Percentiles rank a stretch among this genome's conserved stretches.
Conservation (phyloP, 306 rosid species). For the Quercus parvula region DNA sequence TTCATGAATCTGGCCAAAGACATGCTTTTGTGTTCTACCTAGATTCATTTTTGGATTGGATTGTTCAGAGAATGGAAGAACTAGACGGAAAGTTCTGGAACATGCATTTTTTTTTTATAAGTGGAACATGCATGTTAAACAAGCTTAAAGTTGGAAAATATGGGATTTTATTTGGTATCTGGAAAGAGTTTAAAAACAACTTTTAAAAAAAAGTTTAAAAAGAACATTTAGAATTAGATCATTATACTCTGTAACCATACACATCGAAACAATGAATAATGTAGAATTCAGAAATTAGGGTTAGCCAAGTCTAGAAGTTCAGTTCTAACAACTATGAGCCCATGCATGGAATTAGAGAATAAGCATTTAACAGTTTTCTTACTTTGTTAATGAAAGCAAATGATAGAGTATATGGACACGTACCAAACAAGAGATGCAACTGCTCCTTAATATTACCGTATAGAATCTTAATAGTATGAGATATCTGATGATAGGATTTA, state of each 20-base stretch:
- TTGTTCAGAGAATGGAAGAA: neutral
- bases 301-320: neutral
- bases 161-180: neutral
- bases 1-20: conserved; percentile 6
- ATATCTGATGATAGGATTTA: neutral
- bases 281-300: neutral
- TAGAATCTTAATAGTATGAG: neutral
- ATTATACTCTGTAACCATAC: neutral
- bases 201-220: neutral
- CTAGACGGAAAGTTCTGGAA: neutral
- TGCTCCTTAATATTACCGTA: neutral
- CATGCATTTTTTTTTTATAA: neutral
- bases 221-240: neutral
- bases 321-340: neutral
- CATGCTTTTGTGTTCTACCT: conserved; percentile 6
- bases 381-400: neutral
- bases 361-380: neutral
- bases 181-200: neutral
- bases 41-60: conserved; percentile 4
- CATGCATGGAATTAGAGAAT: neutral
- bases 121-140: neutral
- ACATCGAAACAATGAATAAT: neutral
- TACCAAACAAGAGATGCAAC: neutral
- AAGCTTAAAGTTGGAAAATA: neutral
- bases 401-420: neutral